Evolutionary conservation across 2,329 filamentous ascomycete species (phyloP).

Genomic region (Chrysosporium queenslandicum): DNA sequence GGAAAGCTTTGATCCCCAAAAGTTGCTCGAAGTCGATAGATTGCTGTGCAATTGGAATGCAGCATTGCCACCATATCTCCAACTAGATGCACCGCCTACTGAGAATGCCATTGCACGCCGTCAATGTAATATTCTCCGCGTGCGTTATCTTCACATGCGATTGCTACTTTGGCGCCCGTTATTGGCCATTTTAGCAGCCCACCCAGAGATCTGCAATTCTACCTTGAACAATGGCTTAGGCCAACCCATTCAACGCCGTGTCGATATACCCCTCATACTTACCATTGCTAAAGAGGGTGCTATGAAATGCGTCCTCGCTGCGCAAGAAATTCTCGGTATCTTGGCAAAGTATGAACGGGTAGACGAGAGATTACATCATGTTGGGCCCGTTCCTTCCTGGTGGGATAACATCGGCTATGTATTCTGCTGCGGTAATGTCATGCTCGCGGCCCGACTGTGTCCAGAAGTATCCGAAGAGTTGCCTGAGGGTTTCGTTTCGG

Average conservation of each 20-base stretch:
- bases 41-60: conserved; percentile 21
- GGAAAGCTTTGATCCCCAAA: conserved; percentile 17
- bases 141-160: conserved; percentile 21
- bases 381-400: conserved; percentile 13
- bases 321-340: conserved; percentile 15
- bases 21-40: conserved; percentile 18
- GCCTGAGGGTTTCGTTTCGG: conserved; percentile 2
- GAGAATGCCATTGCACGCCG: conserved; percentile 19
- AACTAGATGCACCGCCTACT: background rate
- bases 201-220: conserved; percentile 9
- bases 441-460: conserved; percentile 16
- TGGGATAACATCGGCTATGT: conserved; percentile 17
- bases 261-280: conserved; percentile 15
- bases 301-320: conserved; percentile 16
- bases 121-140: conserved; percentile 21
- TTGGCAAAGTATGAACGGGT: conserved; percentile 1
- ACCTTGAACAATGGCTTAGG: background rate
- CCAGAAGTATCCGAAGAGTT: conserved; percentile 8
- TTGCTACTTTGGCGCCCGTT: conserved; percentile 19
- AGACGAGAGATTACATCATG: conserved; percentile 2
- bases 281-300: conserved; percentile 13
- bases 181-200: conserved; percentile 14
- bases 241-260: background rate
- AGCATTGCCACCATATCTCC: conserved; percentile 20
- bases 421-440: conserved; percentile 15